phyloP scores from a whole-genome alignment of 192 early-diverging fungal species.

The Endogone sp. region DNA sequence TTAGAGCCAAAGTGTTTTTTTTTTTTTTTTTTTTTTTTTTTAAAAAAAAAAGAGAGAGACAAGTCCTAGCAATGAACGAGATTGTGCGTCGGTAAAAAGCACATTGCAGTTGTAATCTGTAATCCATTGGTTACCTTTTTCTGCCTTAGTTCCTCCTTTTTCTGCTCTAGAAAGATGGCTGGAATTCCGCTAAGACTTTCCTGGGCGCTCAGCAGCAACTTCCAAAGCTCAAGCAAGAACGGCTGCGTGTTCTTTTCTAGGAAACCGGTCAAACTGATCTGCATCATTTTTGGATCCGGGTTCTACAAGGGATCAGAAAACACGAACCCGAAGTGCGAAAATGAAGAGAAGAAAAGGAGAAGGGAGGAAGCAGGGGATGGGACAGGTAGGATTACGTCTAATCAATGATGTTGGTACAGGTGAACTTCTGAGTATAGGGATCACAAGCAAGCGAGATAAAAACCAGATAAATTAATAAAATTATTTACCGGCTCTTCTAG shows the following conservation, averaged over 20 bases:
- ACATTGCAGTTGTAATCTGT: no score
- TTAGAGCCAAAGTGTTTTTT: no score
- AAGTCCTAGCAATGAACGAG: neutral
- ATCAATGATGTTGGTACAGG: neutral
- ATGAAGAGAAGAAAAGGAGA: neutral
- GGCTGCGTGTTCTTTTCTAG: constrained; percentile 73
- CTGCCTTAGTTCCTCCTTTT: constrained; percentile 74
- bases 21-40: no score
- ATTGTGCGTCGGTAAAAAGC: no score
- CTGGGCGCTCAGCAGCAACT: constrained; percentile 87
- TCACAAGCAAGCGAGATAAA: neutral
- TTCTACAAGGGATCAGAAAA: constrained; percentile 29
- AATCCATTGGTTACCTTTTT: constrained; percentile 36
- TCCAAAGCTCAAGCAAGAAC: constrained; percentile 91
- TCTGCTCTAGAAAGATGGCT: constrained; percentile 73
- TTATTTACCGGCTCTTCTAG: constrained; percentile 66
- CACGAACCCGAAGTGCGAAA: no score
- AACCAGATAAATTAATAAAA: neutral
- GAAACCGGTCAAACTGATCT: constrained; percentile 95
- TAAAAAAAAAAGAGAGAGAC: no score
- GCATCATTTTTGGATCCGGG: constrained; percentile 86
- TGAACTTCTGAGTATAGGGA: neutral
- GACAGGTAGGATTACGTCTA: neutral
- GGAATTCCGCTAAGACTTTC: constrained; percentile 80
- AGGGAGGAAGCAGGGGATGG: neutral